Conservation (phyloP, 345 rosid genomes). For the Anastatica hierochuntica region DNA sequence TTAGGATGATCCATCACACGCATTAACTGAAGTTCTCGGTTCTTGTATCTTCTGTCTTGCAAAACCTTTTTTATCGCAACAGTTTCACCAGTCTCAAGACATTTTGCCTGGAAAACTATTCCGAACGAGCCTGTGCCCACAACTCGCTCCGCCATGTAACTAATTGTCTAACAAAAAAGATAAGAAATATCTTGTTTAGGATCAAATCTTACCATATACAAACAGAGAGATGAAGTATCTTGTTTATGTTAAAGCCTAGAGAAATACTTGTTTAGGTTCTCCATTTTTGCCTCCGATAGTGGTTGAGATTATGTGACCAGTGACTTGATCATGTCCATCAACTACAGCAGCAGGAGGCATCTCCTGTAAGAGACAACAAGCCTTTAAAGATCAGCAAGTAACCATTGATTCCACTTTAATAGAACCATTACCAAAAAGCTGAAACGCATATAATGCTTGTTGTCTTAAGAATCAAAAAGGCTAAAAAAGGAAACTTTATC, state of each 20-base stretch:
- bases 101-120: constrained; percentile 81
- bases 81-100: constrained; percentile 80
- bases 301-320: constrained; percentile 84
- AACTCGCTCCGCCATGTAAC: constrained; percentile 91
- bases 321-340: constrained; percentile 63
- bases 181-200: background rate
- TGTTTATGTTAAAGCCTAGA: too few species aligned
- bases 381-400: background rate
- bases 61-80: constrained; percentile 83
- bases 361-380: constrained; percentile 42
- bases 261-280: constrained; percentile 85
- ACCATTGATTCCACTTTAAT: background rate
- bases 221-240: too few species aligned
- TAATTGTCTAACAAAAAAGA: constrained; percentile 74
- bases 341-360: constrained; percentile 59
- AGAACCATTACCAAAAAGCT: too few species aligned
- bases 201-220: too few species aligned
- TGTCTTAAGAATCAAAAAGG: constrained; percentile 9
- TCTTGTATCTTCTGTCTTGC: constrained; percentile 81
- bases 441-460: constrained; percentile 1
- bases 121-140: constrained; percentile 87
- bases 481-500: constrained; percentile 13
- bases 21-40: constrained; percentile 73
- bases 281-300: constrained; percentile 91
- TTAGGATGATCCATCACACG: constrained; percentile 82